Conservation (phyloP, 1,284 basidiomycete species). For the Ganoderma sinense region DNA sequence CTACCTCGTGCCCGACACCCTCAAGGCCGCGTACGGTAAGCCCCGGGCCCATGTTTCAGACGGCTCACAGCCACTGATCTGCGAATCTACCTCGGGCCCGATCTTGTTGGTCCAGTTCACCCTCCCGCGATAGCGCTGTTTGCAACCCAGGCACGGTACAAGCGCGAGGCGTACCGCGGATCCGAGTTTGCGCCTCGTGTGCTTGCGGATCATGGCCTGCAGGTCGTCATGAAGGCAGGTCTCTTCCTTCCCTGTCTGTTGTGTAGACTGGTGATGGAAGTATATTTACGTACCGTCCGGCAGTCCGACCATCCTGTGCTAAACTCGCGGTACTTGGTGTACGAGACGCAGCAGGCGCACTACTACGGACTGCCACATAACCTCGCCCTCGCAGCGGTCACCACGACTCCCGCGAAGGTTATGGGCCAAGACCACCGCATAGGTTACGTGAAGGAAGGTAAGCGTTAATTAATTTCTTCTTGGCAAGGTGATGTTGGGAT, state of each 20-base stretch:
- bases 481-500: too few relatives aligned
- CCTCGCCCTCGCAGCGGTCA: conserved; percentile 78
- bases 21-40: conserved; percentile 71
- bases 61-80: conserved; percentile 46
- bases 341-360: conserved; percentile 90
- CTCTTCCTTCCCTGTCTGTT: background rate
- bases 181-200: conserved; percentile 88
- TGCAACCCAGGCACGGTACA: conserved; percentile 53
- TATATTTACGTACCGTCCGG: background rate
- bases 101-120: background rate
- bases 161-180: conserved; percentile 74
- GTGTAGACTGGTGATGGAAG: background rate
- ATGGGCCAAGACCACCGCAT: conserved; percentile 86
- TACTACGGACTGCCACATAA: conserved; percentile 72
- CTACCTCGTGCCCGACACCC: conserved; percentile 83
- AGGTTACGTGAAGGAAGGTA: conserved; percentile 77
- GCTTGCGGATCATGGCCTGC: conserved; percentile 75
- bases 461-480: too few relatives aligned
- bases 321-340: conserved; percentile 81
- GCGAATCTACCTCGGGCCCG: too few relatives aligned
- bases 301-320: conserved; percentile 82
- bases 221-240: conserved; percentile 80
- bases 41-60: conserved; percentile 64
- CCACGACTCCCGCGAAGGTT: conserved; percentile 77
- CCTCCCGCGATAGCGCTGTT: too few relatives aligned